phyloP scores from a whole-genome alignment of 2,329 filamentous ascomycete genomes.

The Fusarium caatingaense region DNA sequence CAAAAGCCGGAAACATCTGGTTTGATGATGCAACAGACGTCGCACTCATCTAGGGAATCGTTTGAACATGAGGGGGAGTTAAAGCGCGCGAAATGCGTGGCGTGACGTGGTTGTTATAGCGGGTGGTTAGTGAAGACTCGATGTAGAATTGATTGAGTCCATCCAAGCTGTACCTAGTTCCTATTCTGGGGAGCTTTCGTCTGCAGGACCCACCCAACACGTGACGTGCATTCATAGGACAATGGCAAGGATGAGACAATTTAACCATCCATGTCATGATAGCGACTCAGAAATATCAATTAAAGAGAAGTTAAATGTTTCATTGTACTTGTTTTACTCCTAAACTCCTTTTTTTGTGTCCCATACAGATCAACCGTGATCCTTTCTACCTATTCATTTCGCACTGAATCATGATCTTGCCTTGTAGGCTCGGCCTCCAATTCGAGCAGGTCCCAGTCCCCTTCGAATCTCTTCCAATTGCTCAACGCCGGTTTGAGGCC shows the following conservation, averaged over 20 bases:
- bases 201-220: conserved; percentile 33
- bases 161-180: conserved; percentile 33
- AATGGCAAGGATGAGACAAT: conserved; percentile 4
- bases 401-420: conserved; percentile 12
- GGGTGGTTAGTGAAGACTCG: conserved; percentile 26
- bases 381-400: background rate
- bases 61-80: conserved; percentile 50
- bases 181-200: conserved; percentile 42
- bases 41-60: conserved; percentile 52
- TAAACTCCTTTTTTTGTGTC: conserved; percentile 26
- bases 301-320: conserved; percentile 3
- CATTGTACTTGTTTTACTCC: conserved; percentile 22
- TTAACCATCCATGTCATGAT: background rate
- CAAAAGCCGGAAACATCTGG: conserved; percentile 54
- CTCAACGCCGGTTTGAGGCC: conserved; percentile 82
- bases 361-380: background rate
- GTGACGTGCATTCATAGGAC: conserved; percentile 32
- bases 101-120: conserved; percentile 13
- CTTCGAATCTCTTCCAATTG: conserved; percentile 91
- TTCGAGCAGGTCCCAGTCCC: conserved; percentile 79
- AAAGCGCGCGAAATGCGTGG: conserved; percentile 30
- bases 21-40: conserved; percentile 56
- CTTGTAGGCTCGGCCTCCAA: conserved; percentile 53
- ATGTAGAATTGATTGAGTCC: conserved; percentile 33
- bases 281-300: background rate